These are phyloP conservation scores for Albifimbria verrucaria DNA, from an alignment of 2,329 filamentous ascomycete species.

Conservation along the genomic window DNA sequence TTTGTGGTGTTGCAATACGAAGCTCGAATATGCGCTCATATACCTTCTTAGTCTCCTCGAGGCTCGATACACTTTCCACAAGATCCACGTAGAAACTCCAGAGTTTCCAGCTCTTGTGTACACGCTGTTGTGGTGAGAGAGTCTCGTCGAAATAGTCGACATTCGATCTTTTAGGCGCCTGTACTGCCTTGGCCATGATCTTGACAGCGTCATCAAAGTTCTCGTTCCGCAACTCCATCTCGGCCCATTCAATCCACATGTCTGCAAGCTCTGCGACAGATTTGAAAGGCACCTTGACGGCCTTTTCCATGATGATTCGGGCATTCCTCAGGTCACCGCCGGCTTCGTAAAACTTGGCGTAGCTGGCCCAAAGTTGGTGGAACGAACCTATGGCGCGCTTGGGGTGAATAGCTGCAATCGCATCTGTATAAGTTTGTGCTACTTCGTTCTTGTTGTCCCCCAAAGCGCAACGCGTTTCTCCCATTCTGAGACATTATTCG, in stretches of 20 bases:
- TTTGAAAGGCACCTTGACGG: constrained; percentile 96
- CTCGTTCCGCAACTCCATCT: constrained; percentile 94
- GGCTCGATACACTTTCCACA: constrained; percentile 85
- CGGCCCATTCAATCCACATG: constrained; percentile 99
- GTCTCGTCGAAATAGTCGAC: constrained; percentile 99
- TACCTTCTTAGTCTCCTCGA: constrained; percentile 89
- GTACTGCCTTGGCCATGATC: constrained; percentile 96
- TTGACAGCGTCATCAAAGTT: constrained; percentile 93
- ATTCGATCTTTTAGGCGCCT: constrained; percentile 93
- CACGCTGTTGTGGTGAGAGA: constrained; percentile 87
- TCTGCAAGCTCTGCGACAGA: constrained; percentile 95
- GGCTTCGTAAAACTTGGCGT: constrained; percentile 94
- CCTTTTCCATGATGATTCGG: constrained; percentile 93
- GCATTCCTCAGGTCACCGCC: constrained; percentile 82
- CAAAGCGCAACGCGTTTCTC: constrained; percentile 94
- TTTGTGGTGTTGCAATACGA: constrained; percentile 95
- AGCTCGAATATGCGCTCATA: constrained; percentile 98
- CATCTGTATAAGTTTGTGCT: constrained; percentile 90
- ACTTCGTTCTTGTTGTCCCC: constrained; percentile 92
- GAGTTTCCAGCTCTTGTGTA: constrained; percentile 98
- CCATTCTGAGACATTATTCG: constrained; percentile 95
- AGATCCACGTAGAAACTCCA: constrained; percentile 99
- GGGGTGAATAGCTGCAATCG: constrained; percentile 87
- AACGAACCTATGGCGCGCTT: constrained; percentile 94
- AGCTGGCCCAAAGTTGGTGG: constrained; percentile 93